A percentile compares a stretch with the other conserved stretches of the same genome.
These are phyloP conservation scores for Tetrastigma voinierianum DNA, from an alignment of 164 flowering plant genomes.

Conservation along the genomic window DNA sequence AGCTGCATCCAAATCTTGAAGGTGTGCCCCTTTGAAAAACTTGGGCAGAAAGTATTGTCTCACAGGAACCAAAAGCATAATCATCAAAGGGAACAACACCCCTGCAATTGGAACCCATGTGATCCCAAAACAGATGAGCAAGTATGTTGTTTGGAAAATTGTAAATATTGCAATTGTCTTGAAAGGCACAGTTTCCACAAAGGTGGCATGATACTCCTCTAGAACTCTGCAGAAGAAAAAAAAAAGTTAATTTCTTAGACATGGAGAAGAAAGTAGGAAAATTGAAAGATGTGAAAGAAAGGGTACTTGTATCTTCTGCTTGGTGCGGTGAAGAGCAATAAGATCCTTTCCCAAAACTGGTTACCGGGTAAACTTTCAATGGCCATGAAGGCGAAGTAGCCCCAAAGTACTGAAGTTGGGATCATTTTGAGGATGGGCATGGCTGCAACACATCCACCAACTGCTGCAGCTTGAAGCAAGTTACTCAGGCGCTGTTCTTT, in stretches of 20 bases:
- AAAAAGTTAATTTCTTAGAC: neutral
- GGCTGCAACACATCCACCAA: slow-evolving; percentile 97
- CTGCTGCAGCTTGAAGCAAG: slow-evolving; percentile 85
- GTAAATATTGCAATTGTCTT: slow-evolving; percentile 80
- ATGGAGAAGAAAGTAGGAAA: slow-evolving; percentile 3
- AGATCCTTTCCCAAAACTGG: slow-evolving; percentile 96
- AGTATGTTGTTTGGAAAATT: slow-evolving; percentile 74
- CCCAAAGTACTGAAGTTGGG: slow-evolving; percentile 99
- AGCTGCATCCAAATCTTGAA: slow-evolving; percentile 96
- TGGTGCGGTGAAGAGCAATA: slow-evolving; percentile 92
- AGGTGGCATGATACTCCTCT: slow-evolving; percentile 92
- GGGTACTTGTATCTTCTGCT: slow-evolving; percentile 94
- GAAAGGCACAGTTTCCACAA: slow-evolving; percentile 98
- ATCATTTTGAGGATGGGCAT: slow-evolving; percentile 94
- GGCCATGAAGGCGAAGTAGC: slow-evolving; percentile 99
- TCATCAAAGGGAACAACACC: slow-evolving; percentile 88
- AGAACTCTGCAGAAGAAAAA: slow-evolving; percentile 63
- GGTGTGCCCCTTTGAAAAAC: slow-evolving; percentile 92
- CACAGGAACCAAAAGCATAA: slow-evolving; percentile 96
- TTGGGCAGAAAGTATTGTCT: slow-evolving; percentile 89
- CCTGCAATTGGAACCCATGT: slow-evolving; percentile 99
- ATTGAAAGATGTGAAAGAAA: neutral
- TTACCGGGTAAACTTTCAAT: slow-evolving; percentile 98
- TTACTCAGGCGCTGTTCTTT: slow-evolving; percentile 96
- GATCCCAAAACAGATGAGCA: slow-evolving; percentile 83